Conservation (phyloP, 148 eudicot genomes). For the Vaccinium vitisidaea region DNA sequence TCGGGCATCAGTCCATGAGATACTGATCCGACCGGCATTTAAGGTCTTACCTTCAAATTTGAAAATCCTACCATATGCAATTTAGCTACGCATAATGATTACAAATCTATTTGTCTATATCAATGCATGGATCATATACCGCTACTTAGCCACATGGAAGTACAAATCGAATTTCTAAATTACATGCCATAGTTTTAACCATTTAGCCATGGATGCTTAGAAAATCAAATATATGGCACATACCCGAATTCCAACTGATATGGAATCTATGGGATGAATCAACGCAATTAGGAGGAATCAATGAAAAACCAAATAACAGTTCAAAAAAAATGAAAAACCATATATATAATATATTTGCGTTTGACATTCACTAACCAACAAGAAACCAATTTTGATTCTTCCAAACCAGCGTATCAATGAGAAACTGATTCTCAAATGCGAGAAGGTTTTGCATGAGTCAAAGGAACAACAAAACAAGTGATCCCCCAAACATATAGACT, state of each 20-base stretch:
- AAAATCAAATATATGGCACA: not conserved
- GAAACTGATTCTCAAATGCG: not conserved
- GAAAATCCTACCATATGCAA: not conserved
- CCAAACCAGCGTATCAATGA: not conserved
- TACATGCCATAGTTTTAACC: not conserved
- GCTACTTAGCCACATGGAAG: not conserved
- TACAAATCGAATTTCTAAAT: not conserved
- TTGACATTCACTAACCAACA: not conserved
- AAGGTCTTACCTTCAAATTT: not conserved
- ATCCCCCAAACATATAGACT: not conserved
- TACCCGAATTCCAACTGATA: not conserved
- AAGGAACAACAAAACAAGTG: not conserved
- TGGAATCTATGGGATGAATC: not conserved
- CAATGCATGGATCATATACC: not conserved
- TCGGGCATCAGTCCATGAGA: not conserved
- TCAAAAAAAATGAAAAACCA: not conserved
- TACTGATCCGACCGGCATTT: not conserved
- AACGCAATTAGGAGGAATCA: not conserved
- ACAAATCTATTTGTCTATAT: not conserved
- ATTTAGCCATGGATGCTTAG: not conserved
- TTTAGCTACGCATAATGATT: not conserved
- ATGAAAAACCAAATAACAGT: not conserved
- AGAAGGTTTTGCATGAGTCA: not conserved
- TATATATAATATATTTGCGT: not conserved
- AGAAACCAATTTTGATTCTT: not conserved